These are phyloP conservation scores for Knoxia roxburghii DNA, from an alignment of 257 asterid species.

Conservation along the genomic window DNA sequence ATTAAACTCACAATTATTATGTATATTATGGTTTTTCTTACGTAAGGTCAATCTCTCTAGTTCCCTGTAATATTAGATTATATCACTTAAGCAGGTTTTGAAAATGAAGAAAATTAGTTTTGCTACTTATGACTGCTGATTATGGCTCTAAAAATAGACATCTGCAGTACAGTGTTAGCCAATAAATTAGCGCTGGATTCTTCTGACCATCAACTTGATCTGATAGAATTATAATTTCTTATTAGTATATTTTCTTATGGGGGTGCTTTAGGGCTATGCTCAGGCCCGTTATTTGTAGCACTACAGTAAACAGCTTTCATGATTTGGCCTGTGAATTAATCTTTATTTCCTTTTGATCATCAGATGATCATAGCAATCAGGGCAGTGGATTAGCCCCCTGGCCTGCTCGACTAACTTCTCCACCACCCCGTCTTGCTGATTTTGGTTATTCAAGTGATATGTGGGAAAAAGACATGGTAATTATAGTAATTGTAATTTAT, in stretches of 20 bases:
- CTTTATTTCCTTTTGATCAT: slow-evolving; percentile 17
- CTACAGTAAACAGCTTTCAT: background rate
- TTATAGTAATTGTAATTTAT: slow-evolving; percentile 1
- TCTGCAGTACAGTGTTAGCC: background rate
- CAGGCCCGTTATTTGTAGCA: background rate
- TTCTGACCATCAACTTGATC: background rate
- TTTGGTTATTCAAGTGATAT: slow-evolving; percentile 83
- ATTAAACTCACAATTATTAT: background rate
- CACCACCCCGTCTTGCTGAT: slow-evolving; percentile 97
- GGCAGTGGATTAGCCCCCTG: slow-evolving; percentile 95
- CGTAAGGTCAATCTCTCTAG: background rate
- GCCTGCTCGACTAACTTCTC: slow-evolving; percentile 83
- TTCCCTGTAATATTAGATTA: background rate
- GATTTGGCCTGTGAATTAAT: background rate
- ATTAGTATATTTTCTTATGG: background rate
- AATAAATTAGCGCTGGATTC: background rate
- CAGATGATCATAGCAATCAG: slow-evolving; percentile 77
- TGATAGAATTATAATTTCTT: background rate
- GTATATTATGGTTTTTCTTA: background rate
- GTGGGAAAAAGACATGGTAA: slow-evolving; percentile 89
- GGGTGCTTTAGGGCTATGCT: background rate
- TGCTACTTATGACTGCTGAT: background rate
- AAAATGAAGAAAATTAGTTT: no score
- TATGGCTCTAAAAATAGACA: background rate
- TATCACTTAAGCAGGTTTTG: background rate